phyloP scores from a whole-genome alignment of 2,329 filamentous ascomycete genomes.

The Curvularia verruculosa region DNA sequence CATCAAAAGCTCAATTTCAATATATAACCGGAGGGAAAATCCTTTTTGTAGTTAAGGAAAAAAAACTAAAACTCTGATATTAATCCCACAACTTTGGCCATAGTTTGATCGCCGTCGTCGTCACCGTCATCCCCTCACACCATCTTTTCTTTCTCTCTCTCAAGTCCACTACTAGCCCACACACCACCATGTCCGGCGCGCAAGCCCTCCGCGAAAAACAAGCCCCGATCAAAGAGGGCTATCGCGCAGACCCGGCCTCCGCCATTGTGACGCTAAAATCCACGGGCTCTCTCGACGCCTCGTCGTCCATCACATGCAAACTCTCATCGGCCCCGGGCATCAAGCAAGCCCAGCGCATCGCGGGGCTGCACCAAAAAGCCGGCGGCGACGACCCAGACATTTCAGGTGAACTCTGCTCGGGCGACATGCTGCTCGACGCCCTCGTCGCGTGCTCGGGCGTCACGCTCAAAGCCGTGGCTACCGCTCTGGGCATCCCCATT shows the following conservation, averaged over 20 bases:
- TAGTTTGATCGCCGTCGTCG: too few species aligned
- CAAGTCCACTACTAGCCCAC: background rate
- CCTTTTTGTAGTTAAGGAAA: background rate
- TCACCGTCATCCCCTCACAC: too few species aligned
- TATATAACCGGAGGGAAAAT: background rate
- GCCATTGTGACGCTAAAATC: constrained; percentile 56
- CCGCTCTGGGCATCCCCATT: constrained; percentile 54
- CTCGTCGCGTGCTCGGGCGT: constrained; percentile 59
- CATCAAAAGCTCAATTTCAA: background rate
- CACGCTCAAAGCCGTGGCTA: constrained; percentile 59
- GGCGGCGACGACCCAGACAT: constrained; percentile 53
- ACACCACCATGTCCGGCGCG: constrained; percentile 33
- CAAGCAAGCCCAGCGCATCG: constrained; percentile 51
- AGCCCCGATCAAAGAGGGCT: constrained; percentile 56
- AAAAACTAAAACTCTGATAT: too few species aligned
- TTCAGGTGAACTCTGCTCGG: constrained; percentile 57
- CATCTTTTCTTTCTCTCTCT: background rate
- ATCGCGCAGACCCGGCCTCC: constrained; percentile 52
- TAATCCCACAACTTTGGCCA: too few species aligned
- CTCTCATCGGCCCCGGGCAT: constrained; percentile 52
- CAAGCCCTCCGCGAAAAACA: constrained; percentile 54
- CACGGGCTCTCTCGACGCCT: constrained; percentile 52
- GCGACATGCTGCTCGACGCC: constrained; percentile 59
- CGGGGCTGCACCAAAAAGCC: constrained; percentile 56
- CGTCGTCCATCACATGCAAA: constrained; percentile 56